phyloP scores from a whole-genome alignment of 2,329 filamentous ascomycete species.

The Ceratocystis variospora region DNA sequence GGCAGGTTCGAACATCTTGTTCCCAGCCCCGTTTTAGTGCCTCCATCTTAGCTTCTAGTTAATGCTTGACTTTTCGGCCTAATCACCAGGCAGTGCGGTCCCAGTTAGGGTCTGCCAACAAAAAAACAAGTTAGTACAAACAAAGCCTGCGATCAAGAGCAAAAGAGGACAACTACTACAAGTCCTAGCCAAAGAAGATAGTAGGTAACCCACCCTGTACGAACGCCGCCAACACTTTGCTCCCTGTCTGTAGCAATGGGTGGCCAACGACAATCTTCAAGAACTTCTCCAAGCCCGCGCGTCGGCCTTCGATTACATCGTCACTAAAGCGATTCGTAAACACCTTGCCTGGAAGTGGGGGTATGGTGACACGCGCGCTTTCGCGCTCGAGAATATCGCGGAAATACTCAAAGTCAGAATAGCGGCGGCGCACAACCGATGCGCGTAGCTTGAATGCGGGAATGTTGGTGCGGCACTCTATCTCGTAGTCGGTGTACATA shows the following conservation, averaged over 20 bases:
- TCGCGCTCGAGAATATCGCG: slow-evolving; percentile 96
- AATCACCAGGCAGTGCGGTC: slow-evolving; percentile 75
- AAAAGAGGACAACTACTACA: background rate
- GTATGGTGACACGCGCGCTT: slow-evolving; percentile 85
- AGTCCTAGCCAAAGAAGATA: background rate
- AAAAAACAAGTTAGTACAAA: background rate
- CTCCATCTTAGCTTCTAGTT: background rate
- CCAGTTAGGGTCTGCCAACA: slow-evolving; percentile 63
- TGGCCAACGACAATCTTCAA: slow-evolving; percentile 96
- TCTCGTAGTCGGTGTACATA: slow-evolving; percentile 99
- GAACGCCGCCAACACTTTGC: slow-evolving; percentile 89
- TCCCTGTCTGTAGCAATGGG: slow-evolving; percentile 89
- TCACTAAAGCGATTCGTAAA: slow-evolving; percentile 97
- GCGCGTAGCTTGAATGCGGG: slow-evolving; percentile 93
- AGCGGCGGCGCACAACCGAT: slow-evolving; percentile 77
- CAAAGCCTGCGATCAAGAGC: too few relatives aligned
- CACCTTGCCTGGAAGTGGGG: slow-evolving; percentile 88
- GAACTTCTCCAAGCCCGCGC: slow-evolving; percentile 87
- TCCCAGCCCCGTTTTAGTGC: background rate
- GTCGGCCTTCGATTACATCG: slow-evolving; percentile 89
- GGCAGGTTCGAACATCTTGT: too few relatives aligned
- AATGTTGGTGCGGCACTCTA: slow-evolving; percentile 95
- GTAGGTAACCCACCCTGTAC: slow-evolving; percentile 59
- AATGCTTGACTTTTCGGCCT: background rate
- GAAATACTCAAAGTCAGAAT: slow-evolving; percentile 98